phyloP scores from a whole-genome alignment of 768 basidiomycete species.

The Hygrocybe coccinea region DNA sequence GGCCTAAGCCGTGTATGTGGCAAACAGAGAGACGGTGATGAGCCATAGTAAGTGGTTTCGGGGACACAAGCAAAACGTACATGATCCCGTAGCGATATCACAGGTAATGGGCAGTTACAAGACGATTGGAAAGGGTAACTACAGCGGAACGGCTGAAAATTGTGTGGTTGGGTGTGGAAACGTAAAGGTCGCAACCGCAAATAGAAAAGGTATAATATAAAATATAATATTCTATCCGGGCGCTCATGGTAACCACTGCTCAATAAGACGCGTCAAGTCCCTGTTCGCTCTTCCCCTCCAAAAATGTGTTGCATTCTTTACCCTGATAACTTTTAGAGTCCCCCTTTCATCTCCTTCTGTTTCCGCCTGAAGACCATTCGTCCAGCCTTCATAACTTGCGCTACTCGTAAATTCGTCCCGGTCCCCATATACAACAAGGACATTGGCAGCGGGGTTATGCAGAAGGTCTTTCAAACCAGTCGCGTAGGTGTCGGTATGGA shows the following conservation, averaged over 20 bases:
- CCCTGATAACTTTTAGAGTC: slow-evolving; percentile 31
- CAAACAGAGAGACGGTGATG: neutral
- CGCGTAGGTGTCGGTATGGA: slow-evolving; percentile 53
- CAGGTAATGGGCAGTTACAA: neutral
- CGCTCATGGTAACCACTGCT: slow-evolving; percentile 33
- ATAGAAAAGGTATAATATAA: neutral
- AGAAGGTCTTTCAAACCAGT: slow-evolving; percentile 48
- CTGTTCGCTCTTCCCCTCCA: slow-evolving; percentile 44
- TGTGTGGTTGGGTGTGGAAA: too few species aligned
- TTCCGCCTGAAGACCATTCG: slow-evolving; percentile 29
- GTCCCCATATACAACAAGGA: slow-evolving; percentile 66
- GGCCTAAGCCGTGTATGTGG: slow-evolving; percentile 47
- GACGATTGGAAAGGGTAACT: neutral
- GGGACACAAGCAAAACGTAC: neutral
- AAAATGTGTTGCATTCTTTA: slow-evolving; percentile 59
- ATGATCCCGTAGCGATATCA: too few species aligned
- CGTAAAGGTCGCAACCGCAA: too few species aligned
- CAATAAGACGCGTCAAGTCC: slow-evolving; percentile 26
- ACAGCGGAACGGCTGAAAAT: neutral
- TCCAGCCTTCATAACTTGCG: slow-evolving; percentile 55
- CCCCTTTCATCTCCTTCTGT: slow-evolving; percentile 8
- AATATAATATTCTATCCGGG: neutral
- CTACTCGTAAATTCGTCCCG: slow-evolving; percentile 64
- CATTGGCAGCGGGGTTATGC: slow-evolving; percentile 38
- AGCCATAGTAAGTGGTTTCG: neutral